Conservation (phyloP, 495 filamentous ascomycete genomes). For the Xylaria intraflava region DNA sequence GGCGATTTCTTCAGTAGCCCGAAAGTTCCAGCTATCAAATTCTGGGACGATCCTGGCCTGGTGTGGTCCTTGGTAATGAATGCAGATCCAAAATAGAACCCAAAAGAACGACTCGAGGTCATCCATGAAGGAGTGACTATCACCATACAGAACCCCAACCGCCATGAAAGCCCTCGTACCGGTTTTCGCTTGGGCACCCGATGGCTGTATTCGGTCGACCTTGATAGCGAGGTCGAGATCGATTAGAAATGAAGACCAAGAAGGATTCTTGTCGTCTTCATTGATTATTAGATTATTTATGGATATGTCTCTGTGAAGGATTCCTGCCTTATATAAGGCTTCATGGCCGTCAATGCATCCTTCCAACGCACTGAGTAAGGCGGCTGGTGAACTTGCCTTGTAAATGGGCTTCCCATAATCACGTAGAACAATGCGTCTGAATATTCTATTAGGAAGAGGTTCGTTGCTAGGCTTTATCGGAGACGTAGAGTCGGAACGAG, state of each 20-base stretch:
- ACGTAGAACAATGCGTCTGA: conserved; percentile 36
- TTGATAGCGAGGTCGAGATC: conserved; percentile 39
- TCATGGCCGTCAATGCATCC: conserved; percentile 34
- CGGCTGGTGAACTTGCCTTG: conserved; percentile 31
- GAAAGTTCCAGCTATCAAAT: conserved; percentile 28
- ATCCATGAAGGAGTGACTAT: conserved; percentile 41
- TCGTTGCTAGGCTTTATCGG: no score
- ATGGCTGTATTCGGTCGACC: conserved; percentile 22
- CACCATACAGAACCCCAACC: conserved; percentile 32
- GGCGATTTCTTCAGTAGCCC: conserved; percentile 6
- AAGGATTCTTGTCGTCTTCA: conserved; percentile 28
- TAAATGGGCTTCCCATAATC: conserved; percentile 36
- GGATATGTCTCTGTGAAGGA: conserved; percentile 38
- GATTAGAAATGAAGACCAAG: conserved; percentile 31
- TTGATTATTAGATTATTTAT: conserved; percentile 38
- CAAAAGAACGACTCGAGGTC: conserved; percentile 51
- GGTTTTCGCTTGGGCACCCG: conserved; percentile 34
- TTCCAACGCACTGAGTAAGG: conserved; percentile 33
- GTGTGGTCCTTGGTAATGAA: conserved; percentile 23
- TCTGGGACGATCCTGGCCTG: not conserved
- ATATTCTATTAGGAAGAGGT: conserved; percentile 33
- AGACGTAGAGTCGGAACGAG: not conserved
- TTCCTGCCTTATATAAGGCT: conserved; percentile 25
- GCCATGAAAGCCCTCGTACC: conserved; percentile 43
- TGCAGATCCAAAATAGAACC: conserved; percentile 46